Percentiles rank a stretch among this genome's conserved stretches.
phyloP scores from a whole-genome alignment of 441 rosid species.

The Adansonia rubrostipa region DNA sequence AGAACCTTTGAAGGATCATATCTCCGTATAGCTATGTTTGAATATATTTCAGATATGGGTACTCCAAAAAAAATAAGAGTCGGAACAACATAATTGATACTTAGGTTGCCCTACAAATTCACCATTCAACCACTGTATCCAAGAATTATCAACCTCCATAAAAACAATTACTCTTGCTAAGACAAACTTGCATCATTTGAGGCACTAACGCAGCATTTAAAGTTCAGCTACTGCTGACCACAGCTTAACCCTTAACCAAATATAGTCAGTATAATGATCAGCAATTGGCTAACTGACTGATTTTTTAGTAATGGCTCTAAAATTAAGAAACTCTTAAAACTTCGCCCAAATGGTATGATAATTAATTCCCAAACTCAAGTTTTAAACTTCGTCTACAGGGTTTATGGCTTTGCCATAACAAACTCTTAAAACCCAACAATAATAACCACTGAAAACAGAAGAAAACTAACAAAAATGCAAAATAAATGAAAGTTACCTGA shows the following conservation, averaged over 20 bases:
- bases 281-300: too few relatives aligned
- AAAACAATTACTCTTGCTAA: not conserved
- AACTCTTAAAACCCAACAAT: not conserved
- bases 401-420: not conserved
- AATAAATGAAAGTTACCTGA: conserved; percentile 39
- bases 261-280: not conserved
- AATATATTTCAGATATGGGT: too few relatives aligned
- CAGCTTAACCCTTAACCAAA: not conserved
- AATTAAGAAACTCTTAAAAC: too few relatives aligned
- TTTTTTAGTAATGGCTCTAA: too few relatives aligned
- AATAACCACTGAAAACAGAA: not conserved
- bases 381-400: not conserved
- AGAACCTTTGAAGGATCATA: too few relatives aligned
- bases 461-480: not conserved
- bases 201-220: not conserved
- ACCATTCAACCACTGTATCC: not conserved
- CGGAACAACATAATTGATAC: too few relatives aligned
- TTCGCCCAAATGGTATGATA: not conserved
- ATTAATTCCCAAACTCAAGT: not conserved
- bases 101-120: not conserved
- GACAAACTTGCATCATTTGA: not conserved
- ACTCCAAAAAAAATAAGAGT: too few relatives aligned
- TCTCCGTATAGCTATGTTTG: too few relatives aligned
- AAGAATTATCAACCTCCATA: not conserved
- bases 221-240: too few relatives aligned